Evolutionary conservation across 164 flowering plant species (phyloP).

Genomic region (Vitis rotundifolia): DNA sequence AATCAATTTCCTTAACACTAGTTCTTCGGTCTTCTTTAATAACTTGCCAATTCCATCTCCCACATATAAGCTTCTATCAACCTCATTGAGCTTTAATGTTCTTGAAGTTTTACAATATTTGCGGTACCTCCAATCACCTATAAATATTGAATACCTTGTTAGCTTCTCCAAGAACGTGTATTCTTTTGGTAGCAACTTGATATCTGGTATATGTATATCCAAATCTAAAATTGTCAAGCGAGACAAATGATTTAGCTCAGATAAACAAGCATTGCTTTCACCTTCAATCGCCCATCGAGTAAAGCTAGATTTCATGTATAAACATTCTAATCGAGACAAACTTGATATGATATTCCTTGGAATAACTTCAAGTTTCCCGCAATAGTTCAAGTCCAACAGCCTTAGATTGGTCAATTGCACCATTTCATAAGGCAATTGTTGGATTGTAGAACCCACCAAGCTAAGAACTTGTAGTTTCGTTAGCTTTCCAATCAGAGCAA

Average conservation of each 20-base stretch:
- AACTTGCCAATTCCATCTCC: background rate
- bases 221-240: background rate
- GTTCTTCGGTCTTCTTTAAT: conserved; percentile 4
- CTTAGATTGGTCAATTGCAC: conserved; percentile 15
- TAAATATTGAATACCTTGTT: conserved; percentile 1
- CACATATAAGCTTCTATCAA: background rate
- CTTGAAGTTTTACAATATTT: background rate
- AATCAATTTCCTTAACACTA: too few relatives aligned
- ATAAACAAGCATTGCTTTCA: conserved; percentile 13
- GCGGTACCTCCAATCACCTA: conserved; percentile 3
- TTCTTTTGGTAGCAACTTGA: background rate
- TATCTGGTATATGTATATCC: background rate
- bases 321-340: conserved; percentile 18
- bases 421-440: conserved; percentile 14
- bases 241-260: conserved; percentile 10
- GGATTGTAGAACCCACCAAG: background rate
- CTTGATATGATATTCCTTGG: conserved; percentile 8
- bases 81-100: background rate
- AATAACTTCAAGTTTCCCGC: conserved; percentile 9
- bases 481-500: conserved; percentile 12
- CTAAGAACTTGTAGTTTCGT: conserved; percentile 16
- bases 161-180: background rate
- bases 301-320: conserved; percentile 14
- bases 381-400: conserved; percentile 10
- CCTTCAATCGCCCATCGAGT: background rate